A percentile compares a stretch with the other conserved stretches of the same genome.
Evolutionary conservation across 768 basidiomycete genomes (phyloP).

Genomic region (Filobasidium wieringae): DNA sequence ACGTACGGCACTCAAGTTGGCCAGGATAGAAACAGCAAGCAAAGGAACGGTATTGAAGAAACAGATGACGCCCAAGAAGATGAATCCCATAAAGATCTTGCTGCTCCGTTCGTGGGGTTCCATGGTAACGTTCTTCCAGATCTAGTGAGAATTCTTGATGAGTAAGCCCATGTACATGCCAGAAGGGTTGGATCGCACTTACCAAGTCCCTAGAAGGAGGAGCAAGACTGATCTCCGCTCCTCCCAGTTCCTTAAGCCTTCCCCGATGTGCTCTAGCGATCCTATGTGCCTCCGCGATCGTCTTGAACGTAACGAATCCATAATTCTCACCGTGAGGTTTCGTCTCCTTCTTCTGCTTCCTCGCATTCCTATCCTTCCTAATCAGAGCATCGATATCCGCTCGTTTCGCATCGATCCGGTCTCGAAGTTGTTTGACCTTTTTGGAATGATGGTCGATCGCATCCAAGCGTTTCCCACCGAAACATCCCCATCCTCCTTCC

Average conservation of each 20-base stretch:
- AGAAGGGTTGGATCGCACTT: neutral
- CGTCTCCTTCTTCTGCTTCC: constrained; percentile 40
- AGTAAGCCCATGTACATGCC: neutral
- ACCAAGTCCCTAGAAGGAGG: constrained; percentile 38
- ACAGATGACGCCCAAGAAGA: constrained; percentile 64
- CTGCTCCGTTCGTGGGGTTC: constrained; percentile 55
- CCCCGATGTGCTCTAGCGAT: constrained; percentile 38
- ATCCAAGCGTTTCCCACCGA: constrained; percentile 62
- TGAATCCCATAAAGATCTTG: constrained; percentile 63
- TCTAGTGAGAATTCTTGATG: constrained; percentile 40
- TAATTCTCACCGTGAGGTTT: constrained; percentile 58
- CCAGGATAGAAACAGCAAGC: constrained; percentile 75
- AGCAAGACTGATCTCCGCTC: constrained; percentile 35
- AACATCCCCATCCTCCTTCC: constrained; percentile 63
- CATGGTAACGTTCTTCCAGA: constrained; percentile 82
- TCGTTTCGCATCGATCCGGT: constrained; percentile 45
- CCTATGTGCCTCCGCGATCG: constrained; percentile 39
- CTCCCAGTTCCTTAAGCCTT: constrained; percentile 32
- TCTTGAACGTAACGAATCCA: constrained; percentile 39
- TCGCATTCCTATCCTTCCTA: constrained; percentile 48
- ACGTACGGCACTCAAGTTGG: constrained; percentile 72
- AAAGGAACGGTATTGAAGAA: constrained; percentile 92
- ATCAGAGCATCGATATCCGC: constrained; percentile 40
- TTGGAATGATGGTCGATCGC: constrained; percentile 75
- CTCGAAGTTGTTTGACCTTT: constrained; percentile 45